Base-by-base conservation (phyloP, 2,329 filamentous ascomycete species). In the Byssochlamys sp. region DNA sequence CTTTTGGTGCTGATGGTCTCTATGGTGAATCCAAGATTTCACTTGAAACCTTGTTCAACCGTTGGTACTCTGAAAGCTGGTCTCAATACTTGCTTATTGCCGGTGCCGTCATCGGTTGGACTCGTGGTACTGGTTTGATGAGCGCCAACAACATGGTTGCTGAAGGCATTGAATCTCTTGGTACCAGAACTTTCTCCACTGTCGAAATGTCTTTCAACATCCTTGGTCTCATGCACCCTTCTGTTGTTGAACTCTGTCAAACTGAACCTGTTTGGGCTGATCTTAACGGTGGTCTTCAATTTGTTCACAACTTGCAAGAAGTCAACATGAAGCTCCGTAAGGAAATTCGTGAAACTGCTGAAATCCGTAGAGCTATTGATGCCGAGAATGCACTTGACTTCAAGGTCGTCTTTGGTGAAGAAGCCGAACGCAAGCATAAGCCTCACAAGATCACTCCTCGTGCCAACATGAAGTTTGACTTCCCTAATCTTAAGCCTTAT, bases 201-300 rank as follows among this genome's bases (percentile, higher is more conserved):
- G 91, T 96, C 73, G 94, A 99, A 76, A 99, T 99, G 94, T 95
- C 94, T 14, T 99, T 99, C 82, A 99, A 99, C 77, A 77, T 99
- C 64, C 84, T 99, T 51, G 92, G 94, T 65, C 84, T 99, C 55
- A 96, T 99, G 94, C 89, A 91, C 1, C 91, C 94, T 39, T 83
- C 87, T 28, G 89, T 99, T 67, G 91, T 96, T 65, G 91, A 99
- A 71, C 84, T 99, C 49, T 99, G 94, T 81, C 94, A 99, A 78
- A 81, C 84, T 51, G 90, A 97, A 77, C 95, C 94, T 10, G 91
- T 99, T 59, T 97, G 94, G 76, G 94, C 94, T 61, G 94, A 99
- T 75, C 81, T 99, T 55, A 99, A 99, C 77, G 94, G 95, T 70
- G 95, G 94, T 65, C 84, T 99, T 57, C 94, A 99, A 75, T 97